Base-by-base conservation (phyloP, 2,329 filamentous ascomycete genomes). In the Aspergillus glaucus region DNA sequence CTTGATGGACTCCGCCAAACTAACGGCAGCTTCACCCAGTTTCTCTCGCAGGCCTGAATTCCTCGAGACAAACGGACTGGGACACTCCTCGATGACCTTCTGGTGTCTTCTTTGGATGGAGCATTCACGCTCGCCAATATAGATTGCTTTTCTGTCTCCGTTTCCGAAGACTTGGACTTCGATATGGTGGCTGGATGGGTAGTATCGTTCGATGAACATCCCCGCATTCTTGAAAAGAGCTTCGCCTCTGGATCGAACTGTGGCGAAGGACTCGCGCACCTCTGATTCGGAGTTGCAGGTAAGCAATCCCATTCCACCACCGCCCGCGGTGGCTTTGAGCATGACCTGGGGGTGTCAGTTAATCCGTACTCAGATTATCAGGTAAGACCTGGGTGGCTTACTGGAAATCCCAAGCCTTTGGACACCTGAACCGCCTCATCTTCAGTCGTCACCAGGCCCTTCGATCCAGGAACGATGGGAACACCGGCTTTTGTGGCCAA, bases 151-250 rank as follows among this genome's bases (percentile, higher is more conserved):
- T 1, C 88, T 89, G 57, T 83, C 77, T 45, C 82, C 82, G 62
- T 95, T 90, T 40, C 89, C 90, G 67, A 95, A 93, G 14, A 95
- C 81, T 64, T 95, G 90, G 4, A 95, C 87, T 68, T 95, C 90
- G 49, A 95, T 87, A 63, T 95, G 90, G 49, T 88, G 80, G 36
- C 87, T 87, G 0, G 84, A 81, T 15, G 85, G 79, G 60, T 91
- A 88, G 65, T 88, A 95, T 56, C 83, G 84, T 70, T 95, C 89
- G 21, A 95, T 86, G 51, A 94, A 81, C 73, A 95, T 86, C 5
- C 88, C 87, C 58, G 88, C 81, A 54, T 91, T 86, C 46, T 89
- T 89, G 65, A 95, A 95, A 0, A 89, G 84, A 1, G 86, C 86
- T 50, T 80, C 75, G 0, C 88, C 88, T 66, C 92, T 82, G 24